phyloP scores from a whole-genome alignment of 805 yeast species.

The Tetrapisispora namnaoensis region DNA sequence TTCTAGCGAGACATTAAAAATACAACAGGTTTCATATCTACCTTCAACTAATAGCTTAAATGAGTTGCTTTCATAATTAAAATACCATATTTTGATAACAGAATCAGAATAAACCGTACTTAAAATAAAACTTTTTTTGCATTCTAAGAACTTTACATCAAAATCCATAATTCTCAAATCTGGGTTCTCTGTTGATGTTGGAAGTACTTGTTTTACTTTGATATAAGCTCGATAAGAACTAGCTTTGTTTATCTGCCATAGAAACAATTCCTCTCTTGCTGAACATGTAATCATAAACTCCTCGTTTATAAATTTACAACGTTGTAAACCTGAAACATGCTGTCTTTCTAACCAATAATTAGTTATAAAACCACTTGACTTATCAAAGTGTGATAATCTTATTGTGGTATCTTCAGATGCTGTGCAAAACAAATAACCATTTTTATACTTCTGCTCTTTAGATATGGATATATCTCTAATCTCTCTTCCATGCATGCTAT shows the following conservation, averaged over 20 bases:
- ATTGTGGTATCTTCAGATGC: slow-evolving; percentile 88
- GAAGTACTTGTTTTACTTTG: slow-evolving; percentile 41
- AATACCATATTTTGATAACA: slow-evolving; percentile 54
- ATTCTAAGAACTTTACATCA: slow-evolving; percentile 36
- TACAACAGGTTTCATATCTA: slow-evolving; percentile 64
- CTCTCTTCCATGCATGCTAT: slow-evolving; percentile 89
- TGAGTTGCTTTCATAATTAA: slow-evolving; percentile 27
- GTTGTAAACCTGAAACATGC: slow-evolving; percentile 86
- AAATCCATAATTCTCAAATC: slow-evolving; percentile 90
- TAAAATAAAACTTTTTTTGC: slow-evolving; percentile 24
- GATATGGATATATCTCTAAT: slow-evolving; percentile 64
- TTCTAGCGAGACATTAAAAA: slow-evolving; percentile 51
- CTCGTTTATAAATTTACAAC: slow-evolving; percentile 50
- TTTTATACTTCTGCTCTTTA: slow-evolving; percentile 20
- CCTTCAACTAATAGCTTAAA: slow-evolving; percentile 41
- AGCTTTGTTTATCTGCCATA: slow-evolving; percentile 55
- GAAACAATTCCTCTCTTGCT: slow-evolving; percentile 78
- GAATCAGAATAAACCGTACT: slow-evolving; percentile 84
- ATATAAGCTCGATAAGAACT: slow-evolving; percentile 36
- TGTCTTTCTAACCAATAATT: slow-evolving; percentile 56
- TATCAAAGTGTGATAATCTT: slow-evolving; percentile 37
- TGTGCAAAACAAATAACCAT: slow-evolving; percentile 44
- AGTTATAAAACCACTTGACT: slow-evolving; percentile 33
- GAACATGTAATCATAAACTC: slow-evolving; percentile 47
- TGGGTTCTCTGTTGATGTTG: slow-evolving; percentile 50